Conservation (phyloP, 345 rosid species). For the Mangifera indica region DNA sequence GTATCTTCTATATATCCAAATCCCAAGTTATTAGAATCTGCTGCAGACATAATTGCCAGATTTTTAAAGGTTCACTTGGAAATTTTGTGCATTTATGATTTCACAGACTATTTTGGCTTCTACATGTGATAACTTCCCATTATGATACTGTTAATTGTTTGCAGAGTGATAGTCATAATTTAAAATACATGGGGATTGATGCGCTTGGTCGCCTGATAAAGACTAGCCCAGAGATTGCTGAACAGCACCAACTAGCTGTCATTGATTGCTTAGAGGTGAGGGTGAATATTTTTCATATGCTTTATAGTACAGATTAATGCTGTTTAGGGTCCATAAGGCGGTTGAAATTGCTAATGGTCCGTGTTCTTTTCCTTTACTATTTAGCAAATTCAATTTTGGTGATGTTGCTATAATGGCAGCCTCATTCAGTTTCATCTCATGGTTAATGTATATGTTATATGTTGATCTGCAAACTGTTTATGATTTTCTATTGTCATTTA, state of each 20-base stretch:
- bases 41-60: constrained; percentile 80
- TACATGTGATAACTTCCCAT: constrained; percentile 16
- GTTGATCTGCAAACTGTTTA: not conserved
- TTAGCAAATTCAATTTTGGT: not conserved
- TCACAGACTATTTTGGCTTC: not conserved
- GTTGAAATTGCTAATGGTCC: constrained; percentile 14
- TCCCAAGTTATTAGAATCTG: constrained; percentile 82
- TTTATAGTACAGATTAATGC: not conserved
- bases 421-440: not conserved
- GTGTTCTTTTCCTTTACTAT: not conserved
- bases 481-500: not conserved
- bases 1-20: constrained; percentile 83
- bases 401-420: not conserved
- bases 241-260: constrained; percentile 97
- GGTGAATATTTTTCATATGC: constrained; percentile 19
- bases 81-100: constrained; percentile 8
- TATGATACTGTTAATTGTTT: constrained; percentile 22
- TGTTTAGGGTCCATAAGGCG: not conserved
- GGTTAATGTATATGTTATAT: not conserved
- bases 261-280: constrained; percentile 99
- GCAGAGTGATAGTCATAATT: constrained; percentile 97
- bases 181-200: constrained; percentile 96
- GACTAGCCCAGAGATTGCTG: constrained; percentile 88
- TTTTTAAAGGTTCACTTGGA: constrained; percentile 73
- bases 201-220: constrained; percentile 91